These are phyloP conservation scores for Cladosporium sp. DNA, from an alignment of 2,329 filamentous ascomycete genomes.

Conservation along the genomic window DNA sequence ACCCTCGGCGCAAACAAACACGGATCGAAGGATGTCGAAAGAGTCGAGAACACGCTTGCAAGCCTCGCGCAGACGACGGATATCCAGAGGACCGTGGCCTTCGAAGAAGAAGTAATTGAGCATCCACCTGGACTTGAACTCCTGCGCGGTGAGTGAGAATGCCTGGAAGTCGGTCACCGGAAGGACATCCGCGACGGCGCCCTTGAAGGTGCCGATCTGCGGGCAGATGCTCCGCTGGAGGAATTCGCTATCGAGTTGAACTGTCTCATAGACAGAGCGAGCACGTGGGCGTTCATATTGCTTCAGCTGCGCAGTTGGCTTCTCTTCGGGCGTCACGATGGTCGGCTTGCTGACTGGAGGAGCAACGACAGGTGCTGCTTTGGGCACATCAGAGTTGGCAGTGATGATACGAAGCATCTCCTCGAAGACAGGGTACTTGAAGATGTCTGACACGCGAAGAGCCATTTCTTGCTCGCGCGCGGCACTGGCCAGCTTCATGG, in stretches of 20 bases:
- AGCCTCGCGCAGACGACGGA: conserved; percentile 17
- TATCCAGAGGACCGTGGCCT: conserved; percentile 17
- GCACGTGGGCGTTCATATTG: conserved; percentile 1
- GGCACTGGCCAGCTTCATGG: conserved; percentile 39
- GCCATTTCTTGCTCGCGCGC: conserved; percentile 31
- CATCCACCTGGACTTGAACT: conserved; percentile 10
- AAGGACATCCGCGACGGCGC: conserved; percentile 11
- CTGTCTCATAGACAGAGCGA: conserved; percentile 2
- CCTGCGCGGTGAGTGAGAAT: conserved; percentile 11
- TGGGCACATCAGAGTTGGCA: not conserved
- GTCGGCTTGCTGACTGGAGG: not conserved
- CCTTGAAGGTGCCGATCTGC: conserved; percentile 25
- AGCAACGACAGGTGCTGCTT: not conserved
- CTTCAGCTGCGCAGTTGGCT: not conserved
- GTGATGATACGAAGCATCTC: conserved; percentile 10
- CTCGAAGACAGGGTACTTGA: conserved; percentile 21
- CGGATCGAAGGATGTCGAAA: conserved; percentile 48
- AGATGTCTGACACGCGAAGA: conserved; percentile 39
- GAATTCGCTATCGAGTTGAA: conserved; percentile 9
- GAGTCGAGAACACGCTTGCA: conserved; percentile 16
- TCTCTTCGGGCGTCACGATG: not conserved
- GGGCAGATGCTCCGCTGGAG: conserved; percentile 12
- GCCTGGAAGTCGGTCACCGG: conserved; percentile 23
- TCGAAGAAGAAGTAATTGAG: conserved; percentile 22
- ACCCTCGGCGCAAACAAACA: conserved; percentile 44